Evolutionary conservation across 352 stramenopile species (phyloP), one percentile per base, ranked within the genome.

Genomic region (Globisporangium echinulatum): DNA sequence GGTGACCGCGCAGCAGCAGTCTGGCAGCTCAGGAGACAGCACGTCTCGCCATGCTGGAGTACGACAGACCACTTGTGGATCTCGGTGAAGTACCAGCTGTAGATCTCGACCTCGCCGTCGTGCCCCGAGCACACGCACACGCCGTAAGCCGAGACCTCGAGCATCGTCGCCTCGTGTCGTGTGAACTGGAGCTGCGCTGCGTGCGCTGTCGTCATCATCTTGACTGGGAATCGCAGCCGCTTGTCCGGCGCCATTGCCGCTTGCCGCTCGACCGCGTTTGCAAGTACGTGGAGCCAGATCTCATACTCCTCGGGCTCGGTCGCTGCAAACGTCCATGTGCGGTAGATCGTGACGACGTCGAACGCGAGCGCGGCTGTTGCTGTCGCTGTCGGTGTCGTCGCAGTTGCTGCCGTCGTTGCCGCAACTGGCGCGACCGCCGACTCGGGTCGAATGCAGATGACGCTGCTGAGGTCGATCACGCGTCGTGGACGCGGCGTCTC

Each of bases 71-170:
- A 92, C 38, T 87, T 90, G 25, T 86, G 80, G 10, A 92, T 78
- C 8, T 90, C 82, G 0, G 82, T 92, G 48, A 87, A 92, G 58
- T 90, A 92, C 82, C 82, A 90, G 37, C 68, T 79, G 63, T 77
- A 81, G 19, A 88, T 58, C 36, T 83, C 71, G 0, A 70, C 69
- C 14, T 85, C 68, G 0, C 65, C 69, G 10, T 85, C 71, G 39
- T 72, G 65, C 0, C 72, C 77, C 0, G 69, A 72, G 37, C 62
- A 78, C 15, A 90, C 66, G 1, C 67, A 77, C n/a, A 90, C 71
- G 0, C 81, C 79, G 25, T 88, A 72, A 0, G 75, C 60, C 7
- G 79, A 85, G 42, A 90, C 72, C 61, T 88, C 77, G 0, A 90
- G 68, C 7, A 62, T 62, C 2, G 71, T 77, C 2, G 72, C 67